phyloP scores from a whole-genome alignment of 805 yeast species.

The Yamadazyma scolyti region DNA sequence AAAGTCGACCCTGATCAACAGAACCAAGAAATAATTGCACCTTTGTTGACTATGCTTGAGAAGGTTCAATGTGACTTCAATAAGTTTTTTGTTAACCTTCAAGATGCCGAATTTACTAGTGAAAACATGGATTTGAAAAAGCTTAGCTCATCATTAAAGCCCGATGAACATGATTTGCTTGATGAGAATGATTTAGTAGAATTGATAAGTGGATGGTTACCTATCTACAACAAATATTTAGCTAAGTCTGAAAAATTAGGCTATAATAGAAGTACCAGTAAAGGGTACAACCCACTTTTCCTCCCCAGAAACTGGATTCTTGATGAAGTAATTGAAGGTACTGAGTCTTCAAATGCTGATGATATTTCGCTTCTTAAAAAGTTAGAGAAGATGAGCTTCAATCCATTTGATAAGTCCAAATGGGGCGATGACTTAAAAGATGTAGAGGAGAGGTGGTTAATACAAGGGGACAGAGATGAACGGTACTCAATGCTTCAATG shows the following conservation, averaged over 20 bases:
- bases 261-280: conserved; percentile 13
- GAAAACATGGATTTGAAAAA: conserved; percentile 3
- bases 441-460: conserved; percentile 50
- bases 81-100: conserved; percentile 67
- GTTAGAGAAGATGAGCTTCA: conserved; percentile 63
- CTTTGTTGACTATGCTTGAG: conserved; percentile 58
- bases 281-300: conserved; percentile 65
- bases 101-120: conserved; percentile 34
- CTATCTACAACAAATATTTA: conserved; percentile 42
- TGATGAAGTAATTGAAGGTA: conserved; percentile 68
- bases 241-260: conserved; percentile 34
- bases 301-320: conserved; percentile 83
- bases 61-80: conserved; percentile 74
- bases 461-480: conserved; percentile 47
- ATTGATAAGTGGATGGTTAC: conserved; percentile 50
- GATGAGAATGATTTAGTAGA: conserved; percentile 36
- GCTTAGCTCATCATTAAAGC: conserved; percentile 2
- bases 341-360: conserved; percentile 47
- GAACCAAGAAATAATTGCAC: conserved; percentile 46
- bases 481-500: conserved; percentile 65
- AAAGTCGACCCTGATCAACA: conserved; percentile 31
- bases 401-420: conserved; percentile 66
- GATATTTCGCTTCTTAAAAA: conserved; percentile 54
- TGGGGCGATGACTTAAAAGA: conserved; percentile 70
- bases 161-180: conserved; percentile 6